Evolutionary conservation across 176 grass and related monocot species (phyloP), one percentile per base, ranked within the genome.

Genomic region (Triticum urartu): DNA sequence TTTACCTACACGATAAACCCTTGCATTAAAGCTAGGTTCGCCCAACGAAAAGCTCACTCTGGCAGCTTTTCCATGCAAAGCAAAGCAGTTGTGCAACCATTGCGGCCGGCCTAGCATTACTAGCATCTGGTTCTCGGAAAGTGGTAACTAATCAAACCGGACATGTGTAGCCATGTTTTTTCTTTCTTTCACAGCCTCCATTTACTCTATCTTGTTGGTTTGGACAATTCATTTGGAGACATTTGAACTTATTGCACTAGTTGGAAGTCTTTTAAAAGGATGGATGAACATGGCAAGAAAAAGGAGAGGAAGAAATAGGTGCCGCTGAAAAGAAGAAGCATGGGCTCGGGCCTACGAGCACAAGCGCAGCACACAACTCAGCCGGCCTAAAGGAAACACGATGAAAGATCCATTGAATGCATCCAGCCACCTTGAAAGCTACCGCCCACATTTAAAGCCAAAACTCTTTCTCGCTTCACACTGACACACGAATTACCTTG

Each of bases 51-150:
- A 91, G 85, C 85, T 61, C 80, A 79, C 35, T 87, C 75, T 79
- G 89, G 60, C 85, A 84, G 89, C 89, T 75, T 91, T 90, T 91
- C 68, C 81, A 61, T 80, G 75, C 21, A 68, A 91, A 87, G 89
- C 89, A 84, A 84, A 91, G 89, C 64, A 78, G 84, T 40, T 64
- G 84, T 73, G 35, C 75, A 48, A 64, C 85, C 79, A 50, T 2
- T 2, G 17, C 52, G 52, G 17, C 52, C 52, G 17, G 21, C 83
- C 71, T 86, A 77, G 48, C 77, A 52, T 64, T 86, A 47, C 43
- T 47, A 36, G 88, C 78, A 86, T 86, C 83, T 69, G 71, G 81
- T 89, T 81, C 78, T 77, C 36, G 32, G 64, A 83, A 80, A 43
- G 30, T 73, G 25, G 52, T 43, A 83, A 86, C 30, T 38, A 78